phyloP scores from a whole-genome alignment of 2,329 filamentous ascomycete species.

The Knufia fluminis region DNA sequence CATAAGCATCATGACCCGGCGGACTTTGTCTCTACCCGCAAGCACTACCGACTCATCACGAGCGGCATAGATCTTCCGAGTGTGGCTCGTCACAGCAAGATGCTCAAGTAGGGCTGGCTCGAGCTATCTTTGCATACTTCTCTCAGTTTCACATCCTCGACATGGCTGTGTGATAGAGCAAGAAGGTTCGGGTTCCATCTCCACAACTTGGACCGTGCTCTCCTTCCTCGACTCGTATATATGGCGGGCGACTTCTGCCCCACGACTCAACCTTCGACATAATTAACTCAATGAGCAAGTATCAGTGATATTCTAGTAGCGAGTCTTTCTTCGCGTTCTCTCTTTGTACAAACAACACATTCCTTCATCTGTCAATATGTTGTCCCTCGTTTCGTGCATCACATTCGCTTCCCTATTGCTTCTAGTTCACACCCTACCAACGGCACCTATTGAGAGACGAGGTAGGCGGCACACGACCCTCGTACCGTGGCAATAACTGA shows the following conservation, averaged over 20 bases:
- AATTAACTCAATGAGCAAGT: not conserved
- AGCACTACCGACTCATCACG: not conserved
- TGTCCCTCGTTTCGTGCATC: conserved; percentile 1
- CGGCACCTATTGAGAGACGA: not conserved
- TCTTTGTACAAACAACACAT: conserved; percentile 1
- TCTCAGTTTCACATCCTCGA: not conserved
- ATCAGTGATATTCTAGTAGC: conserved; percentile 2
- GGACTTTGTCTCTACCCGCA: not conserved
- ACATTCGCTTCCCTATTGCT: conserved; percentile 1
- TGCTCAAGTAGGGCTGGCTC: conserved; percentile 1
- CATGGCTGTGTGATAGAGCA: not conserved
- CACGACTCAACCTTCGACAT: not conserved
- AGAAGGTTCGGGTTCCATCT: not conserved
- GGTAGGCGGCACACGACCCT: not conserved
- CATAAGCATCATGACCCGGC: not conserved
- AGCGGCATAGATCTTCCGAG: not conserved
- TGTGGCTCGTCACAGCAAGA: not conserved
- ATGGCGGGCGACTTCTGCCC: not conserved
- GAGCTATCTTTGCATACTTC: not conserved
- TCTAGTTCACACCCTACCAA: not conserved
- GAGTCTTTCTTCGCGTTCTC: not conserved
- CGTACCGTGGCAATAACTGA: not conserved
- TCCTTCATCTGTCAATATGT: conserved; percentile 4
- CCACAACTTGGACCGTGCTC: not conserved
- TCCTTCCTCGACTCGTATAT: not conserved